These are phyloP conservation scores for Hyphodiscus sp. DNA, from an alignment of 2,329 filamentous ascomycete species.

Conservation along the genomic window DNA sequence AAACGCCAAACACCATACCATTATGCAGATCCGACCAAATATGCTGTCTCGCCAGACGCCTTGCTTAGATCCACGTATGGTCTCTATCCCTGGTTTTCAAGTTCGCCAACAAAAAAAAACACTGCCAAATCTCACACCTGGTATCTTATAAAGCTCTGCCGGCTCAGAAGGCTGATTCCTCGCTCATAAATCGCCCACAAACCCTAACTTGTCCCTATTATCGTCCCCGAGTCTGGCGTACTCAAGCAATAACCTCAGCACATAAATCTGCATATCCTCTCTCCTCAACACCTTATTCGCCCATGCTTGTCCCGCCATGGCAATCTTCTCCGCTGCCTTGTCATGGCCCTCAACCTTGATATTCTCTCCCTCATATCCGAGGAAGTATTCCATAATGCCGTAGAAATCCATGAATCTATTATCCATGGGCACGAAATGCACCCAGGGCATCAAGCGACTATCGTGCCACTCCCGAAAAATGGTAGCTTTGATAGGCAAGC, in stretches of 20 bases:
- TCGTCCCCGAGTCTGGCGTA: slow-evolving; percentile 37
- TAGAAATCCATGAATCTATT: slow-evolving; percentile 67
- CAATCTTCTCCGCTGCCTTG: slow-evolving; percentile 56
- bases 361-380: slow-evolving; percentile 50
- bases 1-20: background rate
- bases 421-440: slow-evolving; percentile 79
- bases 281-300: slow-evolving; percentile 63
- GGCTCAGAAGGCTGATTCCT: too few relatives aligned
- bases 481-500: slow-evolving; percentile 70
- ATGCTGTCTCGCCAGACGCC: background rate
- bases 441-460: slow-evolving; percentile 65
- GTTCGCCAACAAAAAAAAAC: background rate
- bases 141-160: slow-evolving; percentile 2
- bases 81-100: background rate
- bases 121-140: background rate
- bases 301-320: slow-evolving; percentile 62
- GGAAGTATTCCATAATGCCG: slow-evolving; percentile 68
- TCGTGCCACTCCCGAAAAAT: slow-evolving; percentile 81
- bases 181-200: slow-evolving; percentile 22
- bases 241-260: slow-evolving; percentile 62
- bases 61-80: background rate
- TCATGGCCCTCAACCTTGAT: slow-evolving; percentile 33
- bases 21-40: background rate
- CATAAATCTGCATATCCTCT: slow-evolving; percentile 59
- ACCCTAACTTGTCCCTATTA: slow-evolving; percentile 30